Evolutionary conservation across 768 basidiomycete species (phyloP).

Genomic region (Lactifluus rugatus): DNA sequence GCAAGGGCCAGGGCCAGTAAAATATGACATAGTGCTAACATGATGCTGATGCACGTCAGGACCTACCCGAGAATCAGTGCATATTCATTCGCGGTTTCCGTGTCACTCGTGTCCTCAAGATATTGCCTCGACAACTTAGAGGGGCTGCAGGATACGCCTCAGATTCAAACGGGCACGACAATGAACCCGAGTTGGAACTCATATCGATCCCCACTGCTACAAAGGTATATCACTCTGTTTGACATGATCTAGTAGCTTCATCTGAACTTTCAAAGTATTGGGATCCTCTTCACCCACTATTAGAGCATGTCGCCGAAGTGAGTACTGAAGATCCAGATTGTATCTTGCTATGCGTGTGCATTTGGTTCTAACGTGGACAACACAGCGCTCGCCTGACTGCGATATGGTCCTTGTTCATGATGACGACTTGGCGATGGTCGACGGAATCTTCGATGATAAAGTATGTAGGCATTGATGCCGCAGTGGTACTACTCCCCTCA

Average conservation of each 20-base stretch:
- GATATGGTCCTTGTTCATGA: constrained; percentile 3
- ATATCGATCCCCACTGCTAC: not conserved
- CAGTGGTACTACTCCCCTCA: not conserved
- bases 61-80: not conserved
- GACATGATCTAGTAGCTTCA: not conserved
- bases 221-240: not conserved
- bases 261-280: not conserved
- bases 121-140: not conserved
- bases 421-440: not conserved
- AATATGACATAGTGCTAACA: too few species aligned
- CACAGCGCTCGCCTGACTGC: not conserved
- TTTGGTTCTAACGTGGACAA: not conserved
- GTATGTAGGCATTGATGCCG: not conserved
- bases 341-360: not conserved
- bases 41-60: not conserved
- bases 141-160: not conserved
- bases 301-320: not conserved
- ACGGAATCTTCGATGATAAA: not conserved
- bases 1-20: too few species aligned
- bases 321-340: not conserved
- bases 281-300: not conserved
- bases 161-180: not conserved
- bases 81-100: not conserved
- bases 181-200: not conserved
- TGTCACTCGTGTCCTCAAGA: not conserved